These are phyloP conservation scores for Phaeosphaeria sp. DNA, from an alignment of 2,329 filamentous ascomycete species.

Conservation along the genomic window DNA sequence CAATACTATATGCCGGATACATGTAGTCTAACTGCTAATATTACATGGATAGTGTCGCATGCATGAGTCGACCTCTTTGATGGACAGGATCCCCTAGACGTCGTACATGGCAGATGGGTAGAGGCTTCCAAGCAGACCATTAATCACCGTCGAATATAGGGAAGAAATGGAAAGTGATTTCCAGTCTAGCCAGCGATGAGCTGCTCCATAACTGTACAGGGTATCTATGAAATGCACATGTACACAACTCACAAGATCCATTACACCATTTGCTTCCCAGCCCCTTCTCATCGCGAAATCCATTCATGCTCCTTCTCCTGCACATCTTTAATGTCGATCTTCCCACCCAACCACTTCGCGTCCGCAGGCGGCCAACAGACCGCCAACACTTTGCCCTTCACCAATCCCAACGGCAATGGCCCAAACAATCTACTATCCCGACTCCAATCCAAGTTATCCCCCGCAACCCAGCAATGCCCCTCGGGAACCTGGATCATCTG, in stretches of 20 bases:
- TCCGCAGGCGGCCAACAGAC: constrained; percentile 31
- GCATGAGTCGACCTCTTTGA: too few relatives aligned
- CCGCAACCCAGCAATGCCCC: constrained; percentile 90
- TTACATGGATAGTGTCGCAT: too few relatives aligned
- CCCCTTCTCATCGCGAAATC: not conserved
- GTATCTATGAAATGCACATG: not conserved
- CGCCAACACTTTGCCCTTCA: constrained; percentile 79
- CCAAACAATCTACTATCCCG: constrained; percentile 88
- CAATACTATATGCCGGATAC: too few relatives aligned
- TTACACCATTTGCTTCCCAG: not conserved
- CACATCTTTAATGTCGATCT: constrained; percentile 19
- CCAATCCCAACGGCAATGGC: constrained; percentile 81
- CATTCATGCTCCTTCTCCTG: constrained; percentile 16
- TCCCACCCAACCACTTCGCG: constrained; percentile 33
- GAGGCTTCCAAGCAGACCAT: not conserved
- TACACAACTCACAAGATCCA: not conserved
- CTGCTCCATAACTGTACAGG: not conserved
- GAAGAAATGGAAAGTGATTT: too few relatives aligned
- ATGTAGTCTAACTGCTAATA: too few relatives aligned
- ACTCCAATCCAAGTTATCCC: constrained; percentile 85
- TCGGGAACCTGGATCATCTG: constrained; percentile 79
- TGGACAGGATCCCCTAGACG: too few relatives aligned
- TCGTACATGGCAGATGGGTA: too few relatives aligned
- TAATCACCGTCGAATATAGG: too few relatives aligned
- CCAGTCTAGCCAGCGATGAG: not conserved